Conservation (phyloP, 768 basidiomycete genomes). For the Steccherinum ochraceum region DNA sequence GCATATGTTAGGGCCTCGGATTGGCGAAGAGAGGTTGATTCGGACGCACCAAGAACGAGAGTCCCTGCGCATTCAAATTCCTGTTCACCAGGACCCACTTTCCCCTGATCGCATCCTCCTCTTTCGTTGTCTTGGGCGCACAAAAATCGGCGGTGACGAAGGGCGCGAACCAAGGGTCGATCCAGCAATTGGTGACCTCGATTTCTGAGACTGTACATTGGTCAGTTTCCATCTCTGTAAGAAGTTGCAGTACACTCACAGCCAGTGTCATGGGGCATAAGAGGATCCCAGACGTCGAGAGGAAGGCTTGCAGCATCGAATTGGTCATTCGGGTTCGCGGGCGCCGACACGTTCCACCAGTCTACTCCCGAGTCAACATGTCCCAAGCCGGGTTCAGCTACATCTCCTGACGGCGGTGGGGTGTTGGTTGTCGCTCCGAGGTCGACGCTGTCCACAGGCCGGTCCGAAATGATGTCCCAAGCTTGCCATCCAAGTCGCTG, state of each 20-base stretch:
- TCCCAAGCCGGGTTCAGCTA: constrained; percentile 15
- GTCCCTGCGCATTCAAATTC: constrained; percentile 63
- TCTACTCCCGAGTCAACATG: constrained; percentile 34
- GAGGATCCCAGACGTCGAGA: constrained; percentile 72
- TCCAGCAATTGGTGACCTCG: constrained; percentile 56
- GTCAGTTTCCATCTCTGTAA: background rate
- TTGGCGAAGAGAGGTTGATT: background rate
- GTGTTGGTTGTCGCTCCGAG: background rate
- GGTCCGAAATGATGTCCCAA: constrained; percentile 60
- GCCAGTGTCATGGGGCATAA: constrained; percentile 72
- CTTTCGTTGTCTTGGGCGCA: constrained; percentile 57
- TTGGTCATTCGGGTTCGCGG: constrained; percentile 23
- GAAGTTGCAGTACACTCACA: constrained; percentile 28
- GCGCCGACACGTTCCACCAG: constrained; percentile 62
- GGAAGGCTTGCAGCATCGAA: constrained; percentile 67
- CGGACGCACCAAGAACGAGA: constrained; percentile 47
- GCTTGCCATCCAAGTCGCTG: constrained; percentile 86
- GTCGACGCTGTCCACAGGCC: background rate
- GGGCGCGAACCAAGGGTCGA: constrained; percentile 50
- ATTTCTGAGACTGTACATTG: constrained; percentile 64
- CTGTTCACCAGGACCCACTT: constrained; percentile 88
- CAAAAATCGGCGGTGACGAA: constrained; percentile 42
- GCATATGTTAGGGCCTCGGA: constrained; percentile 7
- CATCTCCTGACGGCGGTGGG: constrained; percentile 2
- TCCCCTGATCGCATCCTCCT: constrained; percentile 69